Conservation (phyloP, 106 monocot species). For the Acanthochlamys bracteata region DNA sequence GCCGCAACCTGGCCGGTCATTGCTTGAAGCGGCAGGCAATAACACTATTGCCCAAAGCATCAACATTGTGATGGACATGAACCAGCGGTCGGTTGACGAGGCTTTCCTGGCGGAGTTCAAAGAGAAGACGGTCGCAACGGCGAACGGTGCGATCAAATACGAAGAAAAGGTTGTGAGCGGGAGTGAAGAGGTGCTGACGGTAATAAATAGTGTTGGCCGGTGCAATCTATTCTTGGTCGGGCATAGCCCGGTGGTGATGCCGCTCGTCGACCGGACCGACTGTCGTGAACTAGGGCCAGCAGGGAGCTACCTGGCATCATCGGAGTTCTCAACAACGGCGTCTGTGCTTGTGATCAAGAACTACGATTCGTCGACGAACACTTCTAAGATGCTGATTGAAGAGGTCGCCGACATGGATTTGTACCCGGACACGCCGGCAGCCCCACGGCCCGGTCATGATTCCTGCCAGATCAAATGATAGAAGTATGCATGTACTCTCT, state of each 20-base stretch:
- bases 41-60: constrained; percentile 3
- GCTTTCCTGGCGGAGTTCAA: not conserved
- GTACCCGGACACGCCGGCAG: constrained; percentile 14
- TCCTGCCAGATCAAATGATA: too few species aligned
- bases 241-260: constrained; percentile 1
- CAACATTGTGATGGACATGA: constrained; percentile 4
- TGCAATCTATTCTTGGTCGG: constrained; percentile 24
- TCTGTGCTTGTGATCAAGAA: constrained; percentile 20
- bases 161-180: constrained; percentile 12
- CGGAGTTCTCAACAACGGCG: constrained; percentile 2
- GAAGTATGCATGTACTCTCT: too few species aligned
- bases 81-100: constrained; percentile 12
- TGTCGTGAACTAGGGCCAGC: constrained; percentile 17
- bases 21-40: not conserved
- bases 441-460: too few species aligned
- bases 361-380: constrained; percentile 3
- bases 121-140: not conserved
- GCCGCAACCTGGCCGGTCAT: not conserved
- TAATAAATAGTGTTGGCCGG: constrained; percentile 9
- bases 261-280: constrained; percentile 1
- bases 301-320: constrained; percentile 9
- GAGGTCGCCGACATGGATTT: constrained; percentile 5
- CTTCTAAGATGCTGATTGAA: not conserved
- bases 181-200: constrained; percentile 13
- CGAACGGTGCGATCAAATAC: constrained; percentile 6